Evolutionary conservation across 495 filamentous ascomycete species (phyloP), one percentile per base, ranked within the genome.

Genomic region (Pyrenopolyporus hunteri): DNA sequence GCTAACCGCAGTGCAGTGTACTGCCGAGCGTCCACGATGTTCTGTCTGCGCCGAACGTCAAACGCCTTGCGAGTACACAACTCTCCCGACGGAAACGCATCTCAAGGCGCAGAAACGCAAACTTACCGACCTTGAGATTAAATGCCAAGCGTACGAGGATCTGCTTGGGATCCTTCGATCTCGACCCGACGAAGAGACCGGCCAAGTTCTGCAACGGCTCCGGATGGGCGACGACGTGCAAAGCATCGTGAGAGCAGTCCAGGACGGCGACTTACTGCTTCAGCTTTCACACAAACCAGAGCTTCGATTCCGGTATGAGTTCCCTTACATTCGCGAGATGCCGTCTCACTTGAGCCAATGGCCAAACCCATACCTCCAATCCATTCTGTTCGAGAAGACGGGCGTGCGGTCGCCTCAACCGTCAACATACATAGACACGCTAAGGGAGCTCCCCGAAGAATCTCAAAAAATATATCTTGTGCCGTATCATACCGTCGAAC

Each of bases 281-380:
- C 72, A 78, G 44, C 58, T 76, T 11, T 60, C 72, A 3, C 17
- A 71, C 13, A 59, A 61, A 4, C 74, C 75, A 3, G 73, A 78
- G 29, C 45, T 69, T 40, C 61, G 72, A 14, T 74, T 63, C 40
- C 74, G 72, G 16, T 78, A 74, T 43, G 73, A 75, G 40, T 78
- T 78, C 37, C 75, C 75, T 17, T 73, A 74, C 43, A 52, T 65
- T 7, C 44, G 63, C 9, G 60, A 73, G 29, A 78, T 78, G 73
- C 75, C 75, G 13, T 23, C 28, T 8, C 48, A 51, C 20, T 46
- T 67, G 26, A 74, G 73, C 20, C 62, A 49, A 7, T 69, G 69
- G 42, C 62, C 69, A 3, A 67, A 72, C 31, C 74, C 74, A 1
- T 68, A 74, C 25, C 35, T 75, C 20, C 70, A 73, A 11, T 56